Base-by-base conservation (phyloP, 2,329 filamentous ascomycete genomes). In the Raffaelea albimanens region DNA sequence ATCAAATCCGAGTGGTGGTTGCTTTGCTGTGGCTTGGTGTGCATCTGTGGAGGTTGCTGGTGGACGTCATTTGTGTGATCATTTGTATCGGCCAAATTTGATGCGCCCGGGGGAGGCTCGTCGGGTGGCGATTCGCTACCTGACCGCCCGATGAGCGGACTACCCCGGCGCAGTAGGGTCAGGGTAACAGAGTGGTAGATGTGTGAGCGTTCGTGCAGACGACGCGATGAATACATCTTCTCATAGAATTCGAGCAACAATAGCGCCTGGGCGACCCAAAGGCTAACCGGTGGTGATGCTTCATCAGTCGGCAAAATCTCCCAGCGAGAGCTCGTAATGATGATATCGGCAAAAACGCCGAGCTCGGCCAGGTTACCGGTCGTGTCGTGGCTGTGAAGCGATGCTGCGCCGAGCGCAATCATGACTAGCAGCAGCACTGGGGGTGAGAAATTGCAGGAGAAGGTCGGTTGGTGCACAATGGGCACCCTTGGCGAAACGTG, bases 161-260 rank as follows among this genome's bases (percentile, higher is more conserved):
- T 93, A 5, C 89, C 89, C 54, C 89, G 76, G 29, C 89, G 80
- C 70, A 96, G 87, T 40, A 95, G 68, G 0, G 87, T 94, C 46
- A 95, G 70, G 0, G 87, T 91, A 1, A 87, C 87, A 4, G 86
- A 83, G 59, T 95, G 89, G 58, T 95, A 90, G 34, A 95, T 93
- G 57, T 95, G 87, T 0, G 88, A 86, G 54, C 89, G 75, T 62
- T 95, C 90, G 63, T 96, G 89, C 22, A 95, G 70, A 16, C 79
- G 76, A 39, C 87, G 76, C 1, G 87, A 89, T 2, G 86, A 87
- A 61, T 87, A 93, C 76, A 94, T 85, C 71, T 95, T 96, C 67
- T 96, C 89, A 57, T 91, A 95, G 4, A 90, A 78, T 61, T 96
- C 90, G 2, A 96, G 69, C 3, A 95, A 70, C 2, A 96, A 66